Evolutionary conservation across 2,329 filamentous ascomycete species (phyloP).

Genomic region (Sclerotinia minor): DNA sequence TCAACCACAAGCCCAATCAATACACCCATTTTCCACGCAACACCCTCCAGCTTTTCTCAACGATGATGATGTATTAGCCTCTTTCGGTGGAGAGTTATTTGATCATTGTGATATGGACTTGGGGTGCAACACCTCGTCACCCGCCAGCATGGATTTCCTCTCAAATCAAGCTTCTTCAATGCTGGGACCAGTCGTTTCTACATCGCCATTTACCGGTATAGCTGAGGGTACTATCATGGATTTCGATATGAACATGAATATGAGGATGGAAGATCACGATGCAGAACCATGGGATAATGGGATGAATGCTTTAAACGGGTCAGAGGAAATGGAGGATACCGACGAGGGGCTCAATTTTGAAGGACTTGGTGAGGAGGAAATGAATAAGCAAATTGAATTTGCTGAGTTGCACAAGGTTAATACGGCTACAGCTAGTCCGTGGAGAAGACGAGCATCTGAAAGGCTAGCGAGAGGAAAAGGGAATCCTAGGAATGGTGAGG

Average conservation of each 20-base stretch:
- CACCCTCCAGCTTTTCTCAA: conserved; percentile 23
- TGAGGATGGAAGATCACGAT: background rate
- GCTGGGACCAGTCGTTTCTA: background rate
- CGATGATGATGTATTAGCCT: conserved; percentile 33
- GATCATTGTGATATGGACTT: background rate
- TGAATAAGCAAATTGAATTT: conserved; percentile 27
- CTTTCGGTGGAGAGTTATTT: conserved; percentile 30
- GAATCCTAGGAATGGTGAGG: background rate
- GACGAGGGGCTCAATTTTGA: background rate
- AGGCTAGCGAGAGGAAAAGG: background rate
- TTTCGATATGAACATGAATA: conserved; percentile 19
- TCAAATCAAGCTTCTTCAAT: background rate
- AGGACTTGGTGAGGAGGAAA: background rate
- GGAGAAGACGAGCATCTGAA: conserved; percentile 27
- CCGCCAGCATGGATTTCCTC: background rate
- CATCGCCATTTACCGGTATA: background rate
- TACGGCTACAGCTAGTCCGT: conserved; percentile 31
- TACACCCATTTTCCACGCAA: background rate
- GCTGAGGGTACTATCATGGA: conserved; percentile 24
- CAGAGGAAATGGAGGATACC: conserved; percentile 15
- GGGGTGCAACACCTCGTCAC: background rate
- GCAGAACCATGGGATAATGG: background rate
- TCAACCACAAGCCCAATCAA: conserved; percentile 16
- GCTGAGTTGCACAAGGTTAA: conserved; percentile 31
- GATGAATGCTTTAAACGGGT: conserved; percentile 8